phyloP scores from a whole-genome alignment of 2,329 filamentous ascomycete genomes.

The Cladophialophora yegresii region DNA sequence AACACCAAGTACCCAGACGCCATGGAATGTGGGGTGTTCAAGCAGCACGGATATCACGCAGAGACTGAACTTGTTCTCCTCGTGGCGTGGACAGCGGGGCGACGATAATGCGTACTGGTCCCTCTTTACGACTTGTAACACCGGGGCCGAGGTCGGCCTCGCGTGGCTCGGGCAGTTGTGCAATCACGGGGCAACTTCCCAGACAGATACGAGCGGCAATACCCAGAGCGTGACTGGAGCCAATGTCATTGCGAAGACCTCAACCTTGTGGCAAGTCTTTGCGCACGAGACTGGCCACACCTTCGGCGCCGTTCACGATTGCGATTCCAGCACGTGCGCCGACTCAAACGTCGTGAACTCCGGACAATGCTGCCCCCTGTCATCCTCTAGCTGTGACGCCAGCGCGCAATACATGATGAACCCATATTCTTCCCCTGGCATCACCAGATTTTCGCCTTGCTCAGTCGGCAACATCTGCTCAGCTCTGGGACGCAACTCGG shows the following conservation, averaged over 20 bases:
- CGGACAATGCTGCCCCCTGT: slow-evolving; percentile 80
- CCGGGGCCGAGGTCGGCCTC: slow-evolving; percentile 80
- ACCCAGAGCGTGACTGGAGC: slow-evolving; percentile 76
- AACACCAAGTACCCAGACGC: slow-evolving; percentile 64
- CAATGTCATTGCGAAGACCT: slow-evolving; percentile 84
- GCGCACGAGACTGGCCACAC: slow-evolving; percentile 94
- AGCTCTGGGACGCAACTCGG: slow-evolving; percentile 73
- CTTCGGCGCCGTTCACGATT: slow-evolving; percentile 95
- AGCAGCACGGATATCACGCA: slow-evolving; percentile 65
- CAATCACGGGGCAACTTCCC: slow-evolving; percentile 58
- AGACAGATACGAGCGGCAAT: slow-evolving; percentile 51
- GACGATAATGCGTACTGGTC: slow-evolving; percentile 95
- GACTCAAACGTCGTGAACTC: slow-evolving; percentile 61
- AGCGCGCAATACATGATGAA: slow-evolving; percentile 90
- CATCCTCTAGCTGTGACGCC: slow-evolving; percentile 68
- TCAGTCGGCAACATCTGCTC: slow-evolving; percentile 92
- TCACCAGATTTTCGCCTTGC: slow-evolving; percentile 82
- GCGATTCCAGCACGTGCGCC: slow-evolving; percentile 66
- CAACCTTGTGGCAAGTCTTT: slow-evolving; percentile 90
- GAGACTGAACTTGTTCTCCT: slow-evolving; percentile 83
- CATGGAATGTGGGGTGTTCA: slow-evolving; percentile 82
- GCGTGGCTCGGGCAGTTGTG: slow-evolving; percentile 93
- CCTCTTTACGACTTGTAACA: slow-evolving; percentile 77
- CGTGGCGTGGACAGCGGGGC: slow-evolving; percentile 75
- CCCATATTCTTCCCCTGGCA: slow-evolving; percentile 73